phyloP scores from a whole-genome alignment of 768 basidiomycete species.

The Boletellus emodensis region DNA sequence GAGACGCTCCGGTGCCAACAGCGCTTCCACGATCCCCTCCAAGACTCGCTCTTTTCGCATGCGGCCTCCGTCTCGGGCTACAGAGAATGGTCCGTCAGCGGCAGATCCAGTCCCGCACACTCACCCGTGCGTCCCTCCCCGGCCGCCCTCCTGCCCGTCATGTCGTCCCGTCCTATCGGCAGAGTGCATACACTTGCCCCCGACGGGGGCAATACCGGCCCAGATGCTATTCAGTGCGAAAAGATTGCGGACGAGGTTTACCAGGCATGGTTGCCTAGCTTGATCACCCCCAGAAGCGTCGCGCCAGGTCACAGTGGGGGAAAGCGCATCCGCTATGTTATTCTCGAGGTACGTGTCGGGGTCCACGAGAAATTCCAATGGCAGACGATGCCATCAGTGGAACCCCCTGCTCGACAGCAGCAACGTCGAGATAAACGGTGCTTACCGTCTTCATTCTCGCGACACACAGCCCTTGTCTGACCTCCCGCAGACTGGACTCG shows the following conservation, averaged over 20 bases:
- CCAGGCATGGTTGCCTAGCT: constrained; percentile 67
- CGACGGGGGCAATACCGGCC: constrained; percentile 19
- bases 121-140: background rate
- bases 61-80: constrained; percentile 76
- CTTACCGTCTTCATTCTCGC: background rate
- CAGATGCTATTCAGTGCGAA: constrained; percentile 35
- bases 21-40: constrained; percentile 88
- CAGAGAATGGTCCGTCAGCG: constrained; percentile 68
- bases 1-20: constrained; percentile 78
- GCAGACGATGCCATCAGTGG: constrained; percentile 51
- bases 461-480: constrained; percentile 1
- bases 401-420: constrained; percentile 84
- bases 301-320: constrained; percentile 55
- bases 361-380: background rate
- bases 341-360: constrained; percentile 61
- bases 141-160: constrained; percentile 48
- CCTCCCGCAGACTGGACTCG: constrained; percentile 74
- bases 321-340: constrained; percentile 80
- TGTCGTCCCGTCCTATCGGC: constrained; percentile 68
- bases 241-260: constrained; percentile 62
- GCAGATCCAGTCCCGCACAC: constrained; percentile 47
- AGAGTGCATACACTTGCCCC: constrained; percentile 36
- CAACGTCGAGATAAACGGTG: constrained; percentile 81
- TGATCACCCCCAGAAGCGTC: constrained; percentile 73
- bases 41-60: constrained; percentile 82